Percentiles rank a stretch among this genome's conserved stretches.
These are phyloP conservation scores for Melampsora larici-populina DNA, from an alignment of 1,284 basidiomycete species.

Conservation along the genomic window DNA sequence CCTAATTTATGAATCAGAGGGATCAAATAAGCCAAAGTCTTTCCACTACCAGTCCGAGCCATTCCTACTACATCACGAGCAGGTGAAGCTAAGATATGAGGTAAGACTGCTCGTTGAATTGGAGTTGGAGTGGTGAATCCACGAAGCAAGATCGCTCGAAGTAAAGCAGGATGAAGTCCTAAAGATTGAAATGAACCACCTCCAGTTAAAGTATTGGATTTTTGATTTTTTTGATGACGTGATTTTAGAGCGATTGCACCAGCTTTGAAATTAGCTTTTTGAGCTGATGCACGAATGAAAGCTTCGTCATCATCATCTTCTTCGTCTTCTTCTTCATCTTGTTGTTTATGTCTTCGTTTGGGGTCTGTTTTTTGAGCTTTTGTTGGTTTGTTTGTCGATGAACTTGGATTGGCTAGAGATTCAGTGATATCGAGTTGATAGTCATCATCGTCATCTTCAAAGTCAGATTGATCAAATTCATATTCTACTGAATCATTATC, in stretches of 20 bases:
- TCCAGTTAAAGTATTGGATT: slow-evolving; percentile 45
- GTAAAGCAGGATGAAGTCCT: slow-evolving; percentile 78
- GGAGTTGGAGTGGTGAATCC: slow-evolving; percentile 94
- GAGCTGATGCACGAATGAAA: slow-evolving; percentile 22
- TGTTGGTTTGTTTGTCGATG: neutral
- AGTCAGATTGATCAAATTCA: neutral
- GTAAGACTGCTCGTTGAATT: slow-evolving; percentile 88
- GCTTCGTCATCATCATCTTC: no score
- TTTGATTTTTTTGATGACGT: slow-evolving; percentile 36
- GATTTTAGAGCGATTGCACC: slow-evolving; percentile 18
- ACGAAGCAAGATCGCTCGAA: slow-evolving; percentile 82
- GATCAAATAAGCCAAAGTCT: slow-evolving; percentile 93
- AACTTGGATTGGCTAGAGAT: neutral
- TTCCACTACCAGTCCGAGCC: slow-evolving; percentile 97
- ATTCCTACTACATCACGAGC: slow-evolving; percentile 94
- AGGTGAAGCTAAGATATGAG: slow-evolving; percentile 75
- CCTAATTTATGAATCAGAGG: slow-evolving; percentile 84
- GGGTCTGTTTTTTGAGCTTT: neutral
- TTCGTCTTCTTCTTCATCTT: slow-evolving; percentile 15
- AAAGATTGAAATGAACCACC: slow-evolving; percentile 52
- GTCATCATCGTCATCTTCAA: neutral
- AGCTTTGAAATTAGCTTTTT: slow-evolving; percentile 35
- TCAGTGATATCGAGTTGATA: neutral
- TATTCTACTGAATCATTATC: no score
- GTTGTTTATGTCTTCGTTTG: neutral